Base-by-base conservation (phyloP, 805 yeast genomes). In the Candida maltosa region DNA sequence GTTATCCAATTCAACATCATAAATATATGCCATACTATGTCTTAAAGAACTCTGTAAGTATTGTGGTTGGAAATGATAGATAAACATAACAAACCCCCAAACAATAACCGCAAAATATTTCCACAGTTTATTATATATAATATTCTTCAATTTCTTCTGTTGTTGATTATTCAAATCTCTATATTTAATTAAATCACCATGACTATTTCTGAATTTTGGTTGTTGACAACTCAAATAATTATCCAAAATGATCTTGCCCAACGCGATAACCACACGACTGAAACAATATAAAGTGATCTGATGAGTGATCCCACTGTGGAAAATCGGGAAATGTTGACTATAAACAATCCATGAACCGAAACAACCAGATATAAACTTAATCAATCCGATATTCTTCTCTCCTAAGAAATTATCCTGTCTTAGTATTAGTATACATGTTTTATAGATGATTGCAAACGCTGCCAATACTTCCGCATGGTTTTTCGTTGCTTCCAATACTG, bases 11-110 rank as follows among this genome's bases (percentile, higher is more conserved):
- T 76, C 86, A 21, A 62, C 69, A 28, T 81, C 80, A 47, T 84
- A 84, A 23, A 84, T 75, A 52, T 78, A 84, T 35, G 78, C 78
- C 84, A 84, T 76, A 35, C 84, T 75, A 41, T 75, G 75, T 42
- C 82, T 70, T 66, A 84, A 62, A 2, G 84, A 73, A 32, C 72
- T 69, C 50, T 83, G 91, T 29, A 85, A 63, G 44, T 72, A 70
- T 25, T 70, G 70, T 2, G 83, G 81, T 44, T 83, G 80, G 39
- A 66, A 64, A 38, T 80, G 72, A 55, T 82, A 83, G 33, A 84
- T 64, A 48, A 74, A 69, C 89, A 84, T 83, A 25, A 83, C 85
- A 17, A 73, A 51, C 0, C 81, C 91, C 94, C 94, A 84, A 6
- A 78, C 67, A 6, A 78, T 40, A 11, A 81, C 76, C 1, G 88